Conservation (phyloP, 192 early-diverging fungal genomes). For the Coemansia sp. region DNA sequence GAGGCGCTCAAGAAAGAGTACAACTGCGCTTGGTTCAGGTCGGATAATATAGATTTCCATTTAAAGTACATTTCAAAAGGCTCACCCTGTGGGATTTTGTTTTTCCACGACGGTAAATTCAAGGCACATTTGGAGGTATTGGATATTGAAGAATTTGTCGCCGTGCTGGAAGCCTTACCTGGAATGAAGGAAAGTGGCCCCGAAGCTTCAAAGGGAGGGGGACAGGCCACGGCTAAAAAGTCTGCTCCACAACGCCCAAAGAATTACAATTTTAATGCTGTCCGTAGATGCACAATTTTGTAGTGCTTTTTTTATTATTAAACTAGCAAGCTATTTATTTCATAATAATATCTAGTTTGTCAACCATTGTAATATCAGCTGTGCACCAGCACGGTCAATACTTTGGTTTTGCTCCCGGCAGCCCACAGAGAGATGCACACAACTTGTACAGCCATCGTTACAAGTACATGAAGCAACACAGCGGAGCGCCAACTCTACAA, state of each 20-base stretch:
- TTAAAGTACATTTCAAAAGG: neutral
- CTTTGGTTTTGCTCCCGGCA: slow-evolving; percentile 31
- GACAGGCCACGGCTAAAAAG: neutral
- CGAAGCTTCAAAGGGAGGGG: neutral
- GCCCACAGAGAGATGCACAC: slow-evolving; percentile 8
- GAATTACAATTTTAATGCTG: neutral
- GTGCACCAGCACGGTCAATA: slow-evolving; percentile 11
- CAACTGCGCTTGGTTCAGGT: slow-evolving; percentile 1
- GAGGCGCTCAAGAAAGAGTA: neutral
- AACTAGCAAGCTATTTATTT: neutral
- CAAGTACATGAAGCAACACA: neutral
- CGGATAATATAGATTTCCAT: neutral
- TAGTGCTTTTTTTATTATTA: neutral
- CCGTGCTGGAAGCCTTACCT: neutral
- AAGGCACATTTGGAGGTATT: neutral
- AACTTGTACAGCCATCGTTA: slow-evolving; percentile 15
- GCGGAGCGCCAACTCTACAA: neutral
- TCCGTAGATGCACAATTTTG: neutral
- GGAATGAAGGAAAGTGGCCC: neutral
- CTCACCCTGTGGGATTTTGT: neutral
- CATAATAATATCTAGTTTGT: neutral
- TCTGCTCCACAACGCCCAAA: neutral
- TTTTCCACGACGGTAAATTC: slow-evolving; percentile 2
- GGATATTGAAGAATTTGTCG: neutral
- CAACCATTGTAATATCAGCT: slow-evolving; percentile 14